Percentiles rank a stretch among this genome's conserved stretches.
These are phyloP conservation scores for Boechera stricta DNA, from an alignment of 345 rosid genomes.

Conservation along the genomic window DNA sequence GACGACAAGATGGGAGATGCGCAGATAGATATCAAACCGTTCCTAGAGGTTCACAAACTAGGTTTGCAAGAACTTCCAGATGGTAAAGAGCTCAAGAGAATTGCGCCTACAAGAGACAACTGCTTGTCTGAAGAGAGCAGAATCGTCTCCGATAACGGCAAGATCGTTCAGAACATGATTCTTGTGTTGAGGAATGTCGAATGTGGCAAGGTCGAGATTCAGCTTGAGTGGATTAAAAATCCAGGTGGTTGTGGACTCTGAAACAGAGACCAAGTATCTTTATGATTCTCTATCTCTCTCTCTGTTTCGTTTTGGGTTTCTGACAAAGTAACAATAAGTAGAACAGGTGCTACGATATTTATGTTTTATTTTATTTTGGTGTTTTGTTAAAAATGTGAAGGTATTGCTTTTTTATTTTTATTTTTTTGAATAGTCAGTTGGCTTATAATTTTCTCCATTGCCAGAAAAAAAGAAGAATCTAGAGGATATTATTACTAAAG, in stretches of 20 bases:
- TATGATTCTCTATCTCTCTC: background rate
- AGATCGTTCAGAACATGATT: constrained; percentile 61
- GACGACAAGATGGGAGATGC: constrained; percentile 92
- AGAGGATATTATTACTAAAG: background rate
- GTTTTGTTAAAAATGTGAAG: background rate
- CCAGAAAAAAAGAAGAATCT: background rate
- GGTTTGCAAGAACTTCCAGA: constrained; percentile 54
- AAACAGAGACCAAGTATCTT: background rate
- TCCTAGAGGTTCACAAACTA: constrained; percentile 53
- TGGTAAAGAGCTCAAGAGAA: constrained; percentile 57
- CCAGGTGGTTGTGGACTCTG: constrained; percentile 48
- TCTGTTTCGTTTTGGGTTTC: constrained; percentile 7
- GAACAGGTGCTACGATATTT: constrained; percentile 11
- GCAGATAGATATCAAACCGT: constrained; percentile 63
- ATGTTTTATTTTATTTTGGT: no score
- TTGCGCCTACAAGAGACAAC: constrained; percentile 54
- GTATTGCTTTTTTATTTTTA: no score
- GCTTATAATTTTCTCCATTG: background rate
- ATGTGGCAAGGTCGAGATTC: constrained; percentile 68
- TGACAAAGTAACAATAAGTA: background rate
- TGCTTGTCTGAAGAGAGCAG: constrained; percentile 64
- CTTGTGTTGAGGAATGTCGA: constrained; percentile 64
- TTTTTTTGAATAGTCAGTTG: background rate
- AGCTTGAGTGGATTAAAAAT: constrained; percentile 68
- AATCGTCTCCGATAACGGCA: constrained; percentile 54